phyloP scores from a whole-genome alignment of 176 grass and related monocot species.

The Tuctoria greenei region DNA sequence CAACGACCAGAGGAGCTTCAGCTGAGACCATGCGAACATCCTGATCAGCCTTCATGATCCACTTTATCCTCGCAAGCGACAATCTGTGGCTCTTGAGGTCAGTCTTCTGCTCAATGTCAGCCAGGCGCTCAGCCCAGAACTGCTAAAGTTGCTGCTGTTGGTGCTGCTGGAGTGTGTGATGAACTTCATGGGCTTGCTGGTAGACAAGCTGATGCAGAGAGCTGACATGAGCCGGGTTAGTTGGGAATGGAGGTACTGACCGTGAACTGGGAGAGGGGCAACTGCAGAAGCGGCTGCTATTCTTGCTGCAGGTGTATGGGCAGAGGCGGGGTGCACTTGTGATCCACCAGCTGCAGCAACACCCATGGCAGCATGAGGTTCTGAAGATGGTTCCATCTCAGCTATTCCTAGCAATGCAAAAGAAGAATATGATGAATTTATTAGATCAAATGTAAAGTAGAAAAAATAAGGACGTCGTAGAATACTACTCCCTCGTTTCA shows the following conservation, averaged over 20 bases:
- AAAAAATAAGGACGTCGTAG: neutral
- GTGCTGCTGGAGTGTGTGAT: conserved; percentile 57
- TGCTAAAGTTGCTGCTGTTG: conserved; percentile 48
- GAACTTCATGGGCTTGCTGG: conserved; percentile 51
- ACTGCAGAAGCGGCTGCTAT: conserved; percentile 14
- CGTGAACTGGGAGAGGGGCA: conserved; percentile 18
- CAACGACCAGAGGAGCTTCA: conserved; percentile 54
- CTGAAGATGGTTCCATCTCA: conserved; percentile 53
- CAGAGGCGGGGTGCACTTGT: conserved; percentile 39
- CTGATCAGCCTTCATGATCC: conserved; percentile 65
- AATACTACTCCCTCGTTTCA: no score
- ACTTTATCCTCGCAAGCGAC: conserved; percentile 60
- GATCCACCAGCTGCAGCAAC: conserved; percentile 47
- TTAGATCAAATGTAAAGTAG: conserved; percentile 10
- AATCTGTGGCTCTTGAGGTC: conserved; percentile 64
- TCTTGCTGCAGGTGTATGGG: conserved; percentile 36
- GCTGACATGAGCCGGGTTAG: conserved; percentile 32
- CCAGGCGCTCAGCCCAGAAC: conserved; percentile 58
- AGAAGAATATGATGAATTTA: neutral
- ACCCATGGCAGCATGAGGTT: conserved; percentile 43
- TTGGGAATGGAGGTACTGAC: conserved; percentile 6
- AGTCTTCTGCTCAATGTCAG: conserved; percentile 43
- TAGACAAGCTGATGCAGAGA: conserved; percentile 56
- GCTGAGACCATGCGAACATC: conserved; percentile 63
- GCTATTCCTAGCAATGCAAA: conserved; percentile 18